Base-by-base conservation (phyloP, 352 stramenopile species). In the Phytophthora vignae region DNA sequence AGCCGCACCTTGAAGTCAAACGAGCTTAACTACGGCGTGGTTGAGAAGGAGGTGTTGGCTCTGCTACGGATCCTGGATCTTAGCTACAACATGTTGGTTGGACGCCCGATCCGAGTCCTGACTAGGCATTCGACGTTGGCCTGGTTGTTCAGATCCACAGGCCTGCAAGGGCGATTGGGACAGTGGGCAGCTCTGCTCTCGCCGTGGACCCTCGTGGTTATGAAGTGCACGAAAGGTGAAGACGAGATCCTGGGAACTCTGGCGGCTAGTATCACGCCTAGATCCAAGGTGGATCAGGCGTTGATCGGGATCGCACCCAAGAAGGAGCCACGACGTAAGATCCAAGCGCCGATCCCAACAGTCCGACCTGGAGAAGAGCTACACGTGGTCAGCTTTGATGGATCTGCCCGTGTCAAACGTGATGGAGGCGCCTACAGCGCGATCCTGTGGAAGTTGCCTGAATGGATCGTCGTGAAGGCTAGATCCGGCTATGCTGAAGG, bases 1-100 rank as follows among this genome's bases (percentile, higher is more conserved):
- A 75, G 68, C 36, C 55, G 55, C 2, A 55, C 46, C 0, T 25
- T 70, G 29, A 75, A 75, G 55, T 4, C 25, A 0, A 70, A 59
- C 44, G 61, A 75, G 29, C 11, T 70, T 0, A 58, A 55, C 14
- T 67, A 70, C 17, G 29, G 42, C 9, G 27, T 55, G 2, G 56
- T 58, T 0, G 60, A 70, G 17, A 60, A 70, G 9, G 52, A 60
- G 25, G 36, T 60, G 4, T 14, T 70, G 0, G 36, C 55, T 0
- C 8, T 67, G 6, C 22, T 75, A 3, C 33, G 36, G 15, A 57
- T 64, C 2, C 29, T 75, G 14, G 50, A 60, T 54, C 4, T 58
- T 1, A 46, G 27, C 4, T 67, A 67, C 14, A 59, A 14, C 4
- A 60, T 67, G 60, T 3, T 74, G 33, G 36, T 22, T 0, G 55